Evolutionary conservation across 371 early-diverging fungal species (phyloP).

Genomic region (Quaeritorhiza haematococci): DNA sequence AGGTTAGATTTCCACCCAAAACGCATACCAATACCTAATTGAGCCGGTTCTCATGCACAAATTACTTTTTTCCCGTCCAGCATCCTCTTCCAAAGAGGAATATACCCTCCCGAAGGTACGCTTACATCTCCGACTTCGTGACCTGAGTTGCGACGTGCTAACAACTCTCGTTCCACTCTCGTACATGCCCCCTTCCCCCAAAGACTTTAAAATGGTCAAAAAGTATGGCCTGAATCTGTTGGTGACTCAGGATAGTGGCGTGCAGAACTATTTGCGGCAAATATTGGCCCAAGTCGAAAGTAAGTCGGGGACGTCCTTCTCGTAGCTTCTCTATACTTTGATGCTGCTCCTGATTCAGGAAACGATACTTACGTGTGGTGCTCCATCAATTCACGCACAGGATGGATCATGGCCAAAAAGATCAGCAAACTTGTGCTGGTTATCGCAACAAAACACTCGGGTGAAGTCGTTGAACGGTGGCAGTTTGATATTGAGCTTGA

Average conservation of each 20-base stretch:
- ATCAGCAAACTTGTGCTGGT: conserved; percentile 80
- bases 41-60: too few relatives aligned
- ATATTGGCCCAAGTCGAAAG: conserved; percentile 73
- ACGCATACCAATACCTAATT: too few relatives aligned
- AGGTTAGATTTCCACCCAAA: too few relatives aligned
- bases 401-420: conserved; percentile 61
- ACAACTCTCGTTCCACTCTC: too few relatives aligned
- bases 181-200: not conserved
- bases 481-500: conserved; percentile 79
- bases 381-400: conserved; percentile 9
- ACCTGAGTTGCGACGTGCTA: too few relatives aligned
- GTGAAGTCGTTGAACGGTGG: conserved; percentile 86
- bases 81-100: conserved; percentile 83
- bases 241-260: conserved; percentile 63
- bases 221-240: conserved; percentile 79
- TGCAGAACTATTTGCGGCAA: conserved; percentile 66
- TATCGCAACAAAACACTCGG: conserved; percentile 70
- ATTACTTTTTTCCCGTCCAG: conserved; percentile 24
- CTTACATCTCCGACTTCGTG: not conserved
- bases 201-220: conserved; percentile 70
- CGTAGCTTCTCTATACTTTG: not conserved
- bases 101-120: conserved; percentile 71
- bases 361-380: not conserved
- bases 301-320: conserved; percentile 22
- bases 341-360: not conserved